Evolutionary conservation across 306 rosid genomes (phyloP), one percentile per base, ranked within the genome.

Genomic region (Quercus cerris): DNA sequence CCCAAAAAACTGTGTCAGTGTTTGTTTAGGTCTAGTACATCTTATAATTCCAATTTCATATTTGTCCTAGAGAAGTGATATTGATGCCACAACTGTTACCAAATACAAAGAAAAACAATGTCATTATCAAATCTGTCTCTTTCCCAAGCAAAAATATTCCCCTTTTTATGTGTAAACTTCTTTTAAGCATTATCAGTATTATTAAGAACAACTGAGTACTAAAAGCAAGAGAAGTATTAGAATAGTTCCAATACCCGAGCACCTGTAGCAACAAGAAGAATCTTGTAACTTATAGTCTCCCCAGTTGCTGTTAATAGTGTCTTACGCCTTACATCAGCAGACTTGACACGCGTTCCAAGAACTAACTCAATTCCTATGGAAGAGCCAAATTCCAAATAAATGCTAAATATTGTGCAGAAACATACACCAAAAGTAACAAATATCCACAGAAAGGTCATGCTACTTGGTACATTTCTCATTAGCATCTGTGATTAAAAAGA

Each of bases 261-360:
- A 89, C 99, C 99, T 83, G 99, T 91, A 64, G 99, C 99, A 85
- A 95, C 80, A 74, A 95, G 83, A 74, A 95, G 99, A 85, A 88
- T 49, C 91, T 88, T 95, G 91, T 95, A 95, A 85, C 98, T 95
- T 75, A 95, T 91, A 77, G 98, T 95, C 90, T 95, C 99, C 70
- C 99, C 99, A 44, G 99, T 84, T 78, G 89, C 86, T 56, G 97
- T 91, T 84, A 95, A 78, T 41, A 95, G 71, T 70, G 98, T 95
- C 90, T 88, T 93, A 23, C 98, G 99, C 83, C 90, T 93, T 76
- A 93, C 88, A 81, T 95, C 99, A 78, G 92, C 97, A 44, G 99
- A 93, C 88, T 93, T 95, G 69, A 95, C 93, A 83, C 85, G 88
- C 5, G 94, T 95, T 82, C 99, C 99, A 81, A 95, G 98, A 86